These are phyloP conservation scores for Lactarius sp. DNA, from an alignment of 768 basidiomycete genomes.

Conservation along the genomic window DNA sequence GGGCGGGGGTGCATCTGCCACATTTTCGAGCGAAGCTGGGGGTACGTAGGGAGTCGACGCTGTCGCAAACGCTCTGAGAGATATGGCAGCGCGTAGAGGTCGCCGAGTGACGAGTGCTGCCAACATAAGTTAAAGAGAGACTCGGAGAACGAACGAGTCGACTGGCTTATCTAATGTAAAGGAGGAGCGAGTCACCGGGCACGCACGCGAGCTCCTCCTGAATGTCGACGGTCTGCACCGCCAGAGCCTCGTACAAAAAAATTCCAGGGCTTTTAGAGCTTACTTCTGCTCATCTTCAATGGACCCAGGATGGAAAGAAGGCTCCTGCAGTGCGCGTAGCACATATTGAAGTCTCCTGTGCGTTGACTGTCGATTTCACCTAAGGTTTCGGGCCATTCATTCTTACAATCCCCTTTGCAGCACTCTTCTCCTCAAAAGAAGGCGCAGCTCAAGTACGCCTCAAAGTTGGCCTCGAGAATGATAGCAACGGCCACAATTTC, in stretches of 20 bases:
- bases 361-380: conserved; percentile 25
- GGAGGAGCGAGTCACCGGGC: neutral
- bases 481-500: conserved; percentile 78
- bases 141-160: neutral
- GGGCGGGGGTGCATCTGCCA: conserved; percentile 15
- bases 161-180: conserved; percentile 19
- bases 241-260: conserved; percentile 85
- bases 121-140: neutral
- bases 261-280: conserved; percentile 68
- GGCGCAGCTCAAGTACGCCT: conserved; percentile 74
- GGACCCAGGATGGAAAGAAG: conserved; percentile 71
- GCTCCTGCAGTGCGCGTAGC: conserved; percentile 60
- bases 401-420: conserved; percentile 34
- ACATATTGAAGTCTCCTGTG: conserved; percentile 56
- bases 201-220: conserved; percentile 12
- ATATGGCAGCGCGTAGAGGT: conserved; percentile 3
- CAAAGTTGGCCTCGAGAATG: conserved; percentile 63
- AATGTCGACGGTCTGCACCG: conserved; percentile 36
- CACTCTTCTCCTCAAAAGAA: conserved; percentile 83
- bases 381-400: neutral
- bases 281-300: conserved; percentile 66
- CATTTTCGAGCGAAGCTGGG: conserved; percentile 30
- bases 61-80: conserved; percentile 25
- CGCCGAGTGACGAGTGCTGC: neutral
- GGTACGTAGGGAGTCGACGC: conserved; percentile 30